Evolutionary conservation across 164 flowering plant species (phyloP).

Genomic region (Liriodendron chinense): DNA sequence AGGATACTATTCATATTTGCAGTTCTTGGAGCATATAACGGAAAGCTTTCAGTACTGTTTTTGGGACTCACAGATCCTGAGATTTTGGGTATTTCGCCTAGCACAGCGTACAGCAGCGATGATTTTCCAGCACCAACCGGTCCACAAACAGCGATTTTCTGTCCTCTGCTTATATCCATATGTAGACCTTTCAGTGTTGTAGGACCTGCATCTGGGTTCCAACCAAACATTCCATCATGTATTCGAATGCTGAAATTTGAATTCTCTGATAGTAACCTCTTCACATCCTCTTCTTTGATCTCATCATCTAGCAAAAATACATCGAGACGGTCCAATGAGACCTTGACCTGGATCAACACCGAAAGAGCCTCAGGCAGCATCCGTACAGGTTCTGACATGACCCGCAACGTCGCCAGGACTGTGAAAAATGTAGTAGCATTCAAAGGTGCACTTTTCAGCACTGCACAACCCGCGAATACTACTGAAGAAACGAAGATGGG

Average conservation of each 20-base stretch:
- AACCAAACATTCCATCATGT: constrained; percentile 51
- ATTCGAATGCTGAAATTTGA: constrained; percentile 28
- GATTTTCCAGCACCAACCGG: constrained; percentile 95
- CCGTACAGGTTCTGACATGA: constrained; percentile 67
- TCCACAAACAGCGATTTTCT: constrained; percentile 84
- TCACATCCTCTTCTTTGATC: constrained; percentile 32
- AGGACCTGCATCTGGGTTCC: constrained; percentile 47
- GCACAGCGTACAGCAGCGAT: constrained; percentile 63
- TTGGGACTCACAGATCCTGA: constrained; percentile 66
- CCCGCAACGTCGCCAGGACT: constrained; percentile 58
- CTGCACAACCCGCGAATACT: constrained; percentile 54
- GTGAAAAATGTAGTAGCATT: constrained; percentile 77
- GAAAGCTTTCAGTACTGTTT: neutral
- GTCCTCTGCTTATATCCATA: constrained; percentile 43
- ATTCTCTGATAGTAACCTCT: neutral
- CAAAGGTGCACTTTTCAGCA: constrained; percentile 48
- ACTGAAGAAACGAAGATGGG: constrained; percentile 71
- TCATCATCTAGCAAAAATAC: constrained; percentile 62
- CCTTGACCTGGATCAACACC: constrained; percentile 63
- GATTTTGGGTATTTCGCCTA: constrained; percentile 72
- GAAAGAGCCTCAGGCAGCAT: constrained; percentile 72
- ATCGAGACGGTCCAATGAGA: constrained; percentile 66
- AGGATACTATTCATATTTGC: neutral
- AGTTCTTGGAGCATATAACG: neutral
- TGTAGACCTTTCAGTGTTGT: constrained; percentile 41